Percentiles rank a stretch among this genome's conserved stretches.
Conservation (phyloP, 495 filamentous ascomycete genomes). For the Penicillium roqueforti region DNA sequence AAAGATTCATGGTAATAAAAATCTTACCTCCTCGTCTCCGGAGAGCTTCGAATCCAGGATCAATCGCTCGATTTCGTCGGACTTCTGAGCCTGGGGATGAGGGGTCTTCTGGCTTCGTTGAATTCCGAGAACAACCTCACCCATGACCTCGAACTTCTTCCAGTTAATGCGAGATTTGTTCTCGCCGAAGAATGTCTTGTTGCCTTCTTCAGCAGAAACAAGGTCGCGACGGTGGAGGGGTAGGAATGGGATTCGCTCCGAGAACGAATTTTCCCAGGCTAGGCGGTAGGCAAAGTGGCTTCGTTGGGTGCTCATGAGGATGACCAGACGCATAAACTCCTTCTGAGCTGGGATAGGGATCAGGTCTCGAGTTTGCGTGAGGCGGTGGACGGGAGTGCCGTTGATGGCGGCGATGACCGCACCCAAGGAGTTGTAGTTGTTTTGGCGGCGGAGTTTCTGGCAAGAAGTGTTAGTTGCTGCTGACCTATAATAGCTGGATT, state of each 20-base stretch:
- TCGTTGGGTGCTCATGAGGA: slow-evolving; percentile 89
- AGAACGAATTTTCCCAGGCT: slow-evolving; percentile 91
- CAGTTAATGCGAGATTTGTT: slow-evolving; percentile 82
- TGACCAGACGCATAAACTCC: slow-evolving; percentile 80
- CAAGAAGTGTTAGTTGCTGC: neutral
- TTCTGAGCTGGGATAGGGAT: slow-evolving; percentile 65
- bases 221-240: slow-evolving; percentile 88
- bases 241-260: slow-evolving; percentile 87
- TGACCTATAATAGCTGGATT: neutral
- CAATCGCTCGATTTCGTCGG: slow-evolving; percentile 63
- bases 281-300: slow-evolving; percentile 91
- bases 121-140: slow-evolving; percentile 83
- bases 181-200: slow-evolving; percentile 76
- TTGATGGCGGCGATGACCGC: slow-evolving; percentile 93
- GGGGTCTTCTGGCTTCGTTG: slow-evolving; percentile 85
- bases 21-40: slow-evolving; percentile 48
- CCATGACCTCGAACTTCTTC: slow-evolving; percentile 97
- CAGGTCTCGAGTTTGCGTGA: slow-evolving; percentile 74
- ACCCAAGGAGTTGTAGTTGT: slow-evolving; percentile 95
- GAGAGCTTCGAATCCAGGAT: slow-evolving; percentile 63
- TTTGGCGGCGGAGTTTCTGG: slow-evolving; percentile 77
- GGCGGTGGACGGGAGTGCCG: slow-evolving; percentile 79
- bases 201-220: slow-evolving; percentile 88
- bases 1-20: neutral
- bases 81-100: slow-evolving; percentile 64